Base-by-base conservation (phyloP, 225 moss, liverwort and hornwort genomes). In the Marchantia paleacea region DNA sequence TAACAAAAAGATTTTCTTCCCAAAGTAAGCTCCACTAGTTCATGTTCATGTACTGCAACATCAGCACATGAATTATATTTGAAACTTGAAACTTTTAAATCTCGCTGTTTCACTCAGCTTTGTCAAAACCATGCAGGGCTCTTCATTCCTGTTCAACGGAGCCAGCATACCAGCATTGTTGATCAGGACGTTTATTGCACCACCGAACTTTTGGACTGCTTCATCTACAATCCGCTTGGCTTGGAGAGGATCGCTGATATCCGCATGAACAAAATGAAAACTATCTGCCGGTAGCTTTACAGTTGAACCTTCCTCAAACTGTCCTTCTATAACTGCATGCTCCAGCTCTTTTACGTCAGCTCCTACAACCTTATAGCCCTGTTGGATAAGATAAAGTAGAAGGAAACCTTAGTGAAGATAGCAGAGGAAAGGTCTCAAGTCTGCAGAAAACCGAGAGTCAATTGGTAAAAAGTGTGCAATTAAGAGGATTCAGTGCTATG, bases 331-430 rank as follows among this genome's bases (percentile, higher is more conserved):
- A 22, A 8, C 29, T 30, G 83, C 58, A 52, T 80, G 52, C 52
- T 75, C 77, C 77, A 68, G 78, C 73, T 73, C 81, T 55, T 53
- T 81, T 50, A 89, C 52, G 73, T 91, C 91, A 31, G 85, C 88
- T 79, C 89, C 91, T 70, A 91, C 86, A 74, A 91, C 91, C 51
- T 82, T 88, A 81, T 89, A 91, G 55, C 91, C 91, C 91, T 91
- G 81, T 62, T 29, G 52, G 58, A 11, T n/a, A 4, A 72, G 24
- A 72, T 19, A 15, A 39, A 57, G n/a, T n/a, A n/a, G n/a, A n/a
- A n/a, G n/a, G n/a, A 55, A 55, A 8, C 15, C 55, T 55, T 8
- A 55, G 8, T 55, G 55, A 55, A 8, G 55, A 8, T 55, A n/a
- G n/a, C 14, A 19, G 57, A 57, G 2, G 8, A 57, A 13, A 57